phyloP scores from a whole-genome alignment of 805 yeast species.

The Metschnikowia santaceciliae region DNA sequence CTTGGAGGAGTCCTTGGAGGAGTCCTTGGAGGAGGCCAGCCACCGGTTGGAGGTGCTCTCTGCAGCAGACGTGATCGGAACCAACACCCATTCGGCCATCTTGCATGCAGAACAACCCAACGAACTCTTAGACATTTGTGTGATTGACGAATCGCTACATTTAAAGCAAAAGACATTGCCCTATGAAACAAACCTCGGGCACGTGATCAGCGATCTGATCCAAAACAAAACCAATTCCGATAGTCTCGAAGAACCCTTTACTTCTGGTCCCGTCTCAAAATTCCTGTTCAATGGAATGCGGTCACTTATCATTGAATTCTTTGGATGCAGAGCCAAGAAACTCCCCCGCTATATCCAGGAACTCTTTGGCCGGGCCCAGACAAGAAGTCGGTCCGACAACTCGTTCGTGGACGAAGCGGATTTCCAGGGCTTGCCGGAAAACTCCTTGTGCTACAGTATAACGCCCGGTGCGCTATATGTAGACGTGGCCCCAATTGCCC shows the following conservation, averaged over 20 bases:
- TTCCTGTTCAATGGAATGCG: slow-evolving; percentile 11
- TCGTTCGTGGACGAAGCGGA: slow-evolving; percentile 12
- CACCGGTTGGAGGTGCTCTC: slow-evolving; percentile 24
- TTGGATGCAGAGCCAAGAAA: slow-evolving; percentile 35
- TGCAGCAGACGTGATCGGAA: slow-evolving; percentile 26
- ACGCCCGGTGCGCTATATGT: slow-evolving; percentile 22
- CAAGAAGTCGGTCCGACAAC: slow-evolving; percentile 14
- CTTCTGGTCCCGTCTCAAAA: too few relatives aligned
- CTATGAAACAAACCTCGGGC: slow-evolving; percentile 37
- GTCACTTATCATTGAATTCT: slow-evolving; percentile 16
- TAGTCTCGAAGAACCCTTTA: too few relatives aligned
- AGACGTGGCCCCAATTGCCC: slow-evolving; percentile 31
- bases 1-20: too few relatives aligned
- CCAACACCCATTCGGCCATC: slow-evolving; percentile 24
- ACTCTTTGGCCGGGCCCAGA: slow-evolving; percentile 19
- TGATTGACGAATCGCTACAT: slow-evolving; percentile 30
- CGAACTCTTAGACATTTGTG: slow-evolving; percentile 32
- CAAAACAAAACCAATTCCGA: too few relatives aligned
- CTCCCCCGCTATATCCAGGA: slow-evolving; percentile 29
- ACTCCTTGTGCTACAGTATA: slow-evolving; percentile 27
- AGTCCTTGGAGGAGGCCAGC: not conserved
- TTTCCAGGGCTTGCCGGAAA: slow-evolving; percentile 31
- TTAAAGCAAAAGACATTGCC: slow-evolving; percentile 29
- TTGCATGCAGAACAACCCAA: slow-evolving; percentile 27
- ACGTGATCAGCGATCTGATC: slow-evolving; percentile 8